Conservation (phyloP, 202 grass and related monocot genomes). For the Schoenoplectus tabernaemontani region DNA sequence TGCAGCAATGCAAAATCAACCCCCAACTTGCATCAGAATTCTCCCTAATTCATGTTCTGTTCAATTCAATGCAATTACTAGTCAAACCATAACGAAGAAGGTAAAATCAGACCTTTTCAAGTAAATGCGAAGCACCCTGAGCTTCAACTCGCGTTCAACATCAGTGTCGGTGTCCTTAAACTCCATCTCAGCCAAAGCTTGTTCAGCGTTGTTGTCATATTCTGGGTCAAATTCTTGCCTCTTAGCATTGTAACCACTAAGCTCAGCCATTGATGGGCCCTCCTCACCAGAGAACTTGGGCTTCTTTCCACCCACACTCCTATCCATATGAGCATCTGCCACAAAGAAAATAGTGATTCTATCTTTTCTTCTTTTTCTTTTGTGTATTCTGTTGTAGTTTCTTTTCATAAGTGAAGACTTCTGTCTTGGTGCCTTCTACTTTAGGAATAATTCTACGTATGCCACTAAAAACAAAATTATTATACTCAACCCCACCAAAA, state of each 20-base stretch:
- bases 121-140: conserved; percentile 77
- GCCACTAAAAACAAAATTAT: not conserved
- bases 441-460: not conserved
- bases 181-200: conserved; percentile 93
- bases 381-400: not conserved
- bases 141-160: conserved; percentile 80
- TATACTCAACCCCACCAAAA: not conserved
- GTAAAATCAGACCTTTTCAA: conserved; percentile 54
- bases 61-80: not conserved
- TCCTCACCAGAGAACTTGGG: conserved; percentile 84
- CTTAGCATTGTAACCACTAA: conserved; percentile 90
- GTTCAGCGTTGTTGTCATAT: conserved; percentile 95
- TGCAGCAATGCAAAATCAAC: conserved; percentile 2
- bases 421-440: not conserved
- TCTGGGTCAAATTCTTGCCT: conserved; percentile 98
- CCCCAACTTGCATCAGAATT: not conserved
- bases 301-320: conserved; percentile 85
- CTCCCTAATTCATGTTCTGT: not conserved
- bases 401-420: not conserved
- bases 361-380: not conserved
- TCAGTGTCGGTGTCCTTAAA: conserved; percentile 90
- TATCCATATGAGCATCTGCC: conserved; percentile 68
- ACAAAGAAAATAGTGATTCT: conserved; percentile 21
- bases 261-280: conserved; percentile 79
- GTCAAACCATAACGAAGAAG: not conserved